These are phyloP conservation scores for Sarocladium kiliense DNA, from an alignment of 2,329 filamentous ascomycete genomes.

Conservation along the genomic window DNA sequence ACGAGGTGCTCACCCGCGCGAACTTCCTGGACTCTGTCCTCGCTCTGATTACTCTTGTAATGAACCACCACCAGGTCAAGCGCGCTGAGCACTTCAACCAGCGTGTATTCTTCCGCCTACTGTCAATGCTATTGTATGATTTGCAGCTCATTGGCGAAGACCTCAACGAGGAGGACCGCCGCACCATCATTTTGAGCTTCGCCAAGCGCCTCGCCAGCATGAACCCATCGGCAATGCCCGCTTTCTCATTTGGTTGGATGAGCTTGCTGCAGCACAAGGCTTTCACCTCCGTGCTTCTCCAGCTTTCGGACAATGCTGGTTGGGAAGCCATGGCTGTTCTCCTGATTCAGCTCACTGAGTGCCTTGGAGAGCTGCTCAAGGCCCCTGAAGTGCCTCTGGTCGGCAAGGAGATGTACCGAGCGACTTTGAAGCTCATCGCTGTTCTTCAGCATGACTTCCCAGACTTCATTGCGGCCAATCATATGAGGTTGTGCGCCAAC, in stretches of 20 bases:
- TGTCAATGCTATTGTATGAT: conserved; percentile 77
- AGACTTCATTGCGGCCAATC: conserved; percentile 85
- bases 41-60: conserved; percentile 70
- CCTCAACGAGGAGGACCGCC: conserved; percentile 54
- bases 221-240: conserved; percentile 71
- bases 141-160: conserved; percentile 56
- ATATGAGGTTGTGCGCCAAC: conserved; percentile 73
- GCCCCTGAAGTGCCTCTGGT: conserved; percentile 61
- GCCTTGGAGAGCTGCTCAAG: conserved; percentile 76
- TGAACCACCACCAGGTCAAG: conserved; percentile 81
- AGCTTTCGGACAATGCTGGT: conserved; percentile 61
- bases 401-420: conserved; percentile 80
- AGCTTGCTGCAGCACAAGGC: conserved; percentile 76
- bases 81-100: conserved; percentile 79
- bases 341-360: conserved; percentile 65
- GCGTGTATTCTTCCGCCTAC: conserved; percentile 84
- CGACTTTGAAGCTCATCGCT: conserved; percentile 74
- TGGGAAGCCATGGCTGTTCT: conserved; percentile 73
- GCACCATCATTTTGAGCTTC: conserved; percentile 67
- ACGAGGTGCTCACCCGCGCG: conserved; percentile 58
- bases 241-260: conserved; percentile 83
- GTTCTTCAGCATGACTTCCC: conserved; percentile 92
- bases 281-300: conserved; percentile 75
- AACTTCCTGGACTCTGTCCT: conserved; percentile 74
- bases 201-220: conserved; percentile 67